Evolutionary conservation across 371 early-diverging fungal genomes (phyloP), one percentile per base, ranked within the genome.

Genomic region (Dichotomocladium elegans): DNA sequence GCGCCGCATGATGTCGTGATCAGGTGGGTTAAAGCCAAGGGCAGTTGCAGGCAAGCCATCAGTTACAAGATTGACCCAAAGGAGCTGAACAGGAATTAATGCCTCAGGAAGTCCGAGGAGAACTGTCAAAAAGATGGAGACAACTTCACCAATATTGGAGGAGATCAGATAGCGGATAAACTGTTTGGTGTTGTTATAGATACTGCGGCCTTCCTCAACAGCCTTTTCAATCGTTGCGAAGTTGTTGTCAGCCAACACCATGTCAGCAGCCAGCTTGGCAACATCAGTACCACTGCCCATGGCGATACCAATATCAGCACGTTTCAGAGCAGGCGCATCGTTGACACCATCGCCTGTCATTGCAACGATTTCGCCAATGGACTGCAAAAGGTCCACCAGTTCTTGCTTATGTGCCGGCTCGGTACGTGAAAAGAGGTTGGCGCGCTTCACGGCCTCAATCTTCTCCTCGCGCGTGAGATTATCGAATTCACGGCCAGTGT

Each of bases 321-420:
- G 88, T 70, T 96, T 96, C 51, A 99, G 73, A 15, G 99, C 97
- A 22, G 96, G 96, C 5, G 98, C 98, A 70, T 99, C 99, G 70
- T 98, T 98, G 34, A 96, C 97, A 77, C 99, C 99, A 67, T 99
- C 99, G 51, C 99, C 99, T 10, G 97, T 97, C 96, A 99, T 96
- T 29, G 96, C 99, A 19, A 96, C 97, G 31, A 98, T 85, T 90
- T 90, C 89, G 7, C 98, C 98, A 24, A 80, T 64, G 21, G 72
- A 77, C 70, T 96, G 89, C 57, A 99, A 77, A 29, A 94, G 64
- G 66, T 93, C 87, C 3, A 99, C 96, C 58, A 99, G 76, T 64
- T 92, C 80, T 64, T 86, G 81, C 77, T 99, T 99, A 80, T 98
- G 96, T 29, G 88, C 72, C 37, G 98, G 99, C 70, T 95, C 95